These are phyloP conservation scores for Daedaleopsis sinensis DNA, from an alignment of 768 basidiomycete genomes.

Conservation along the genomic window DNA sequence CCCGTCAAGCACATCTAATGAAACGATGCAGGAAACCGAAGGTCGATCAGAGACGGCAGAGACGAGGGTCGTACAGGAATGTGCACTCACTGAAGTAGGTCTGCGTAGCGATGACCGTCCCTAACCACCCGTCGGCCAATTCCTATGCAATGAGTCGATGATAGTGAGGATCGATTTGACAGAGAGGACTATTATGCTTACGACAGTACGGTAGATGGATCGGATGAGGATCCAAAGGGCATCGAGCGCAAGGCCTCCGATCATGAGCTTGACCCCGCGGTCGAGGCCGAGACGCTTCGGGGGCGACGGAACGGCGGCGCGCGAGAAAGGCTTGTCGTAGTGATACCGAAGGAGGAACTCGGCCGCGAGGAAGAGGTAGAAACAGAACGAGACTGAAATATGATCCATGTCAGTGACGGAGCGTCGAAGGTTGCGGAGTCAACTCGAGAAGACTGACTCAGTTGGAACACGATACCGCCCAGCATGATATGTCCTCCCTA, in stretches of 20 bases:
- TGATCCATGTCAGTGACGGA: not conserved
- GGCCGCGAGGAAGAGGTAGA: conserved; percentile 42
- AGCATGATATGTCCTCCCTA: conserved; percentile 60
- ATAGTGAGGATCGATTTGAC: too few relatives aligned
- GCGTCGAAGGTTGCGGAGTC: not conserved
- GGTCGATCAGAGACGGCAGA: not conserved
- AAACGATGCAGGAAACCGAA: too few relatives aligned
- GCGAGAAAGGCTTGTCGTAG: conserved; percentile 37
- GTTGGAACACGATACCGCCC: conserved; percentile 63
- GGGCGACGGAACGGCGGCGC: conserved; percentile 4
- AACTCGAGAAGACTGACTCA: conserved; percentile 36
- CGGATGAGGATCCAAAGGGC: conserved; percentile 54
- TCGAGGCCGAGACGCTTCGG: conserved; percentile 16
- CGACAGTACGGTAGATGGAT: conserved; percentile 53
- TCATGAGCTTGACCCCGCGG: conserved; percentile 34
- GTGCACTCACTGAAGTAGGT: conserved; percentile 42
- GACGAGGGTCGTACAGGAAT: not conserved
- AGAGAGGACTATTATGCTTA: not conserved
- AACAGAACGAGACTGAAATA: conserved; percentile 40
- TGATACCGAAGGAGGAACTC: conserved; percentile 50
- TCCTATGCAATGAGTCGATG: conserved; percentile 20
- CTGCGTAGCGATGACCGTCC: conserved; percentile 50
- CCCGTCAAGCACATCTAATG: conserved; percentile 34
- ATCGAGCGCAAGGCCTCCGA: conserved; percentile 38
- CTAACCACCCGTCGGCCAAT: conserved; percentile 50